A percentile compares a stretch with the other conserved stretches of the same genome.
Evolutionary conservation across 176 grass and related monocot genomes (phyloP).

Genomic region (Miscanthus lutarioriparius): DNA sequence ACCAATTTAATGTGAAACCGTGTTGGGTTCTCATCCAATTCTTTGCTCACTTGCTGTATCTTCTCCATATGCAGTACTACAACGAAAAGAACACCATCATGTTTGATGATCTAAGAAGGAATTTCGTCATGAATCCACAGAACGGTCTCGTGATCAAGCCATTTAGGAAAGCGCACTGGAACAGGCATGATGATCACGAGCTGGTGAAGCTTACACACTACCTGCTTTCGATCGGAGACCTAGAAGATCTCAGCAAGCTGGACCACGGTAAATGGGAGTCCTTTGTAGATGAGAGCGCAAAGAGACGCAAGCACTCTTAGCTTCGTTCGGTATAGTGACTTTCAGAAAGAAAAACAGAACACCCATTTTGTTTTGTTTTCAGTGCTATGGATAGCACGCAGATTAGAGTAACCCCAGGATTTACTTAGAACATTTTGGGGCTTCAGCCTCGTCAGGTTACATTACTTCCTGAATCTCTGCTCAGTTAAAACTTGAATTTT

Average conservation of each 20-base stretch:
- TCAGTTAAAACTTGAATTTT: neutral
- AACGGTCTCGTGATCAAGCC: conserved; percentile 86
- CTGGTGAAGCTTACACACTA: conserved; percentile 83
- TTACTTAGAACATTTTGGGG: neutral
- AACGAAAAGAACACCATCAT: conserved; percentile 84
- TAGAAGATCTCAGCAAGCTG: conserved; percentile 74
- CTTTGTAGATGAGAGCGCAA: conserved; percentile 62
- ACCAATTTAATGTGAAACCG: neutral
- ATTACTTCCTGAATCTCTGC: neutral
- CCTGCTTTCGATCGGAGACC: conserved; percentile 78
- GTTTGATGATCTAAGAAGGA: conserved; percentile 96
- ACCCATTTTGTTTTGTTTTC: conserved; percentile 12
- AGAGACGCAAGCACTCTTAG: conserved; percentile 71
- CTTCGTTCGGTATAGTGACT: conserved; percentile 23
- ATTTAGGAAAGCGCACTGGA: conserved; percentile 74
- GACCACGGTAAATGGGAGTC: conserved; percentile 83
- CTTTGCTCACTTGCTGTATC: conserved; percentile 3
- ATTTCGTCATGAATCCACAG: conserved; percentile 97
- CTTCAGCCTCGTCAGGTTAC: neutral
- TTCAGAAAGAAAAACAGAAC: conserved; percentile 21
- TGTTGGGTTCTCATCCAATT: neutral
- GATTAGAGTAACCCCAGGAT: neutral
- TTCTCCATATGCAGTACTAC: conserved; percentile 71
- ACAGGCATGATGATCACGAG: conserved; percentile 66
- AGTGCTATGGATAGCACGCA: conserved; percentile 2